These are phyloP conservation scores for Arthromyces matolae DNA, from an alignment of 768 basidiomycete species.

Conservation along the genomic window DNA sequence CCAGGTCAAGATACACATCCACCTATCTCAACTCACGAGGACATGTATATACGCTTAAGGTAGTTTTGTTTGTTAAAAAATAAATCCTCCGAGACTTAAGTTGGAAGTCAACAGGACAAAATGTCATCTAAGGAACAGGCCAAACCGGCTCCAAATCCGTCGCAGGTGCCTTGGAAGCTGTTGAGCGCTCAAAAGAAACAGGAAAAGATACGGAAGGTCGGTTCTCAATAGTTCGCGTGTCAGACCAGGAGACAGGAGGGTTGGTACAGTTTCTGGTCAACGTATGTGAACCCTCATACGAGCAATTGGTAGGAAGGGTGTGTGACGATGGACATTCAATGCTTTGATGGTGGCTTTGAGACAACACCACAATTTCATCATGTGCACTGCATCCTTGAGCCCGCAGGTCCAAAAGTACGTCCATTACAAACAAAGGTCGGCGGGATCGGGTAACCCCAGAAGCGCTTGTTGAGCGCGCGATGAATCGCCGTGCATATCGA, in stretches of 20 bases:
- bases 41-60: too few relatives aligned
- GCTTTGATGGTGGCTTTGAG: constrained; percentile 13
- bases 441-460: not conserved
- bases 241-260: constrained; percentile 27
- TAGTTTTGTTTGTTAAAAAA: too few relatives aligned
- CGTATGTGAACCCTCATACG: too few relatives aligned
- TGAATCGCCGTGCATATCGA: constrained; percentile 25
- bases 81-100: too few relatives aligned
- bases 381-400: constrained; percentile 24
- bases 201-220: constrained; percentile 22
- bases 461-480: constrained; percentile 20
- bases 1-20: too few relatives aligned
- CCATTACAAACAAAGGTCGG: constrained; percentile 40
- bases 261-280: constrained; percentile 36
- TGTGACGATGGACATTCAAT: constrained; percentile 6
- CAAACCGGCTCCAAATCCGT: too few relatives aligned
- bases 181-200: constrained; percentile 46
- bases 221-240: constrained; percentile 12
- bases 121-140: too few relatives aligned
- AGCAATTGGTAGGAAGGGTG: constrained; percentile 22
- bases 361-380: constrained; percentile 26
- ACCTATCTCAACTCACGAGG: too few relatives aligned
- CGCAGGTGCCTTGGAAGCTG: constrained; percentile 27
- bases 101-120: not conserved
- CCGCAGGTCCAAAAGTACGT: constrained; percentile 41